Evolutionary conservation across 2,329 filamentous ascomycete genomes (phyloP).

Genomic region (Fusarium camptoceras): DNA sequence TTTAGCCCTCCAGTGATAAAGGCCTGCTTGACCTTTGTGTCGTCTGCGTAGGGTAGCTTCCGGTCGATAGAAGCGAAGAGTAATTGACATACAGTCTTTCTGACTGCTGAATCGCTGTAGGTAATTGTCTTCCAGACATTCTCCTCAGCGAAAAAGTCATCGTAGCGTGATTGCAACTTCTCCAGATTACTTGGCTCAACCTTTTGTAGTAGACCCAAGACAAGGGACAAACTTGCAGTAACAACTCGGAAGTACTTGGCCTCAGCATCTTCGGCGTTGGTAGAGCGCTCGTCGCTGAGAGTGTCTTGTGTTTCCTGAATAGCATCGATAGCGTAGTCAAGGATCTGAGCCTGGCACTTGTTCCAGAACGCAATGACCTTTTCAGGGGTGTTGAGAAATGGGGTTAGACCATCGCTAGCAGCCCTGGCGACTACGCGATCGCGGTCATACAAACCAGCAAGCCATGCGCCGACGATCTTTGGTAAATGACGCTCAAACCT

Average conservation of each 20-base stretch:
- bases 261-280: slow-evolving; percentile 85
- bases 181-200: slow-evolving; percentile 64
- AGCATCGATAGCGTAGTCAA: slow-evolving; percentile 84
- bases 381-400: slow-evolving; percentile 82
- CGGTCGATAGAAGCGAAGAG: slow-evolving; percentile 62
- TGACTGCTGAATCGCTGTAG: slow-evolving; percentile 66
- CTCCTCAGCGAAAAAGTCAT: slow-evolving; percentile 74
- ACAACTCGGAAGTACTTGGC: slow-evolving; percentile 86
- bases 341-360: slow-evolving; percentile 81
- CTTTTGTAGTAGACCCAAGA: slow-evolving; percentile 64
- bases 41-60: slow-evolving; percentile 61
- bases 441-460: slow-evolving; percentile 87
- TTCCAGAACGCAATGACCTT: slow-evolving; percentile 83
- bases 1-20: slow-evolving; percentile 81
- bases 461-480: slow-evolving; percentile 86
- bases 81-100: slow-evolving; percentile 64
- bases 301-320: slow-evolving; percentile 84
- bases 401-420: slow-evolving; percentile 80
- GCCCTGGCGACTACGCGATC: slow-evolving; percentile 81
- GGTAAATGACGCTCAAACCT: slow-evolving; percentile 85
- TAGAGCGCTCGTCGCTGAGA: slow-evolving; percentile 88
- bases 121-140: slow-evolving; percentile 75
- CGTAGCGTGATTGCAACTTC: slow-evolving; percentile 71
- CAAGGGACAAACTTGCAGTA: slow-evolving; percentile 65
- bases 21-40: slow-evolving; percentile 64